Conservation (phyloP, 768 basidiomycete genomes). For the Stropharia rugosoannulata region DNA sequence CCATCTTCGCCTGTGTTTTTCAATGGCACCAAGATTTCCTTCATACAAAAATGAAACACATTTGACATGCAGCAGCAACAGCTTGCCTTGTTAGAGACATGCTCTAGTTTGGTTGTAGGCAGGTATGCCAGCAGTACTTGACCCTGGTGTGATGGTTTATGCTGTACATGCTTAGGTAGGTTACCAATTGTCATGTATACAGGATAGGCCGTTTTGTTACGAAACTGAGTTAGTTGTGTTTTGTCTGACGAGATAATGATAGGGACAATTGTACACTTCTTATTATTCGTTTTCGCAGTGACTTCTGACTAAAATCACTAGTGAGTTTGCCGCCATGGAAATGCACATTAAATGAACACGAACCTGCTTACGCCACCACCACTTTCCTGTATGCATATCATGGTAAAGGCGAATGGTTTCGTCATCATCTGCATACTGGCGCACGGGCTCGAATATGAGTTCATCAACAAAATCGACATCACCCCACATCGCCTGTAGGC, state of each 20-base stretch:
- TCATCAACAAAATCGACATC: neutral
- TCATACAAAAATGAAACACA: neutral
- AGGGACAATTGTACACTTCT: neutral
- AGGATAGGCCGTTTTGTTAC: conserved; percentile 1
- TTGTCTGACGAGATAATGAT: conserved; percentile 3
- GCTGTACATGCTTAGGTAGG: neutral
- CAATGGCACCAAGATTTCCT: neutral
- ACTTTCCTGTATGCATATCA: neutral
- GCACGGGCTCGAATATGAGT: neutral
- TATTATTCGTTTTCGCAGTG: neutral
- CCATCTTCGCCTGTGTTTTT: neutral
- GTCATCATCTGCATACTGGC: neutral
- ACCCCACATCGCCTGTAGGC: neutral
- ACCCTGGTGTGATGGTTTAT: neutral
- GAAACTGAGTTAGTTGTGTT: neutral
- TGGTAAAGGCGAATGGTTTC: neutral
- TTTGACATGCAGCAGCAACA: neutral
- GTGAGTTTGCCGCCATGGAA: too few species aligned
- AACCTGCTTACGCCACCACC: neutral
- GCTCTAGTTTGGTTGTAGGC: neutral
- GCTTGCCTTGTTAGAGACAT: neutral
- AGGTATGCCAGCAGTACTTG: neutral
- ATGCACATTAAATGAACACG: too few species aligned
- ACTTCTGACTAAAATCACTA: too few species aligned
- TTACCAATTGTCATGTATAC: conserved; percentile 5